Percentiles rank a stretch among this genome's conserved stretches.
Evolutionary conservation across 108 stramenopile species (phyloP).

Genomic region (Conticribra guillardii): DNA sequence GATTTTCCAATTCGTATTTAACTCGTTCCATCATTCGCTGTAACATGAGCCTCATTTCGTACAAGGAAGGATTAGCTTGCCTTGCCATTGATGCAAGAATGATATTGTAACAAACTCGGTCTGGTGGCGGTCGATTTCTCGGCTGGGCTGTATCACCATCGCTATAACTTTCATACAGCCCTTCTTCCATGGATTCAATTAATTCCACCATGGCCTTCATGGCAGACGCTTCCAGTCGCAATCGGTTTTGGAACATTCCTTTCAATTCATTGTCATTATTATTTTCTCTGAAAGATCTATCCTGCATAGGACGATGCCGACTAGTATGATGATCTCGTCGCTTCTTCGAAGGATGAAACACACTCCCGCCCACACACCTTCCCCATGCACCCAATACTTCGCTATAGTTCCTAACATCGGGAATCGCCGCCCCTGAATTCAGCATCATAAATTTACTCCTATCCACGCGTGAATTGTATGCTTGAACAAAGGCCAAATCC

Average conservation of each 20-base stretch:
- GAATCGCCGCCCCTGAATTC: slow-evolving; percentile 14
- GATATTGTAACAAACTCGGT: slow-evolving; percentile 44
- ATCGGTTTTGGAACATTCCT: slow-evolving; percentile 26
- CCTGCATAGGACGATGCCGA: too few relatives aligned
- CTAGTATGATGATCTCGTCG: too few relatives aligned
- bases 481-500: slow-evolving; percentile 21
- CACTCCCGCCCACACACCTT: slow-evolving; percentile 25
- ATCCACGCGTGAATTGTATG: slow-evolving; percentile 30
- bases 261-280: background rate
- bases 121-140: slow-evolving; percentile 35
- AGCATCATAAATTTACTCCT: slow-evolving; percentile 18
- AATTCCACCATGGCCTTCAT: slow-evolving; percentile 46
- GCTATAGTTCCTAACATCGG: slow-evolving; percentile 43
- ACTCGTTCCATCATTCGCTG: slow-evolving; percentile 50
- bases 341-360: slow-evolving; percentile 2
- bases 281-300: background rate
- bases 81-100: slow-evolving; percentile 41
- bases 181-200: slow-evolving; percentile 49
- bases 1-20: slow-evolving; percentile 27
- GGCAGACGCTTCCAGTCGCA: slow-evolving; percentile 30
- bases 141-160: background rate
- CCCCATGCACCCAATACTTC: slow-evolving; percentile 41
- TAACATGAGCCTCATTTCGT: slow-evolving; percentile 42
- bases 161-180: slow-evolving; percentile 24
- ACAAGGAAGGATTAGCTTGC: slow-evolving; percentile 41